Percentiles rank a stretch among this genome's conserved stretches.
phyloP scores from a whole-genome alignment of 176 grass and related monocot species.

The Tillandsia fasciculata region DNA sequence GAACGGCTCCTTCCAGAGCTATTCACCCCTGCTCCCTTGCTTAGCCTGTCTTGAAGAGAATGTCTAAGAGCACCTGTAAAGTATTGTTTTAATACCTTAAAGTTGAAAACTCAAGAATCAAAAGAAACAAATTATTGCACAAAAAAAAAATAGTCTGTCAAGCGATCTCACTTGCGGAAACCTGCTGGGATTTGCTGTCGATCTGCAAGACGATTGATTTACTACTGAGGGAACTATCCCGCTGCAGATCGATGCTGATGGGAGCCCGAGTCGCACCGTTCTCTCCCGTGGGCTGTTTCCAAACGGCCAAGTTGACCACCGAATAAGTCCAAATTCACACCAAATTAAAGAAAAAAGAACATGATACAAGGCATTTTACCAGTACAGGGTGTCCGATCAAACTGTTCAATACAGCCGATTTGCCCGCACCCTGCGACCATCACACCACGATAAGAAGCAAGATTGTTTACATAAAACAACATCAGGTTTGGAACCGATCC shows the following conservation, averaged over 20 bases:
- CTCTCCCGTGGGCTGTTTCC: slow-evolving; percentile 70
- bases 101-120: neutral
- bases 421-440: slow-evolving; percentile 51
- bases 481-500: neutral
- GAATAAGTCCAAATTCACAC: neutral
- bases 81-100: neutral
- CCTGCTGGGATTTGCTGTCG: slow-evolving; percentile 75
- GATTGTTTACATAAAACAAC: neutral
- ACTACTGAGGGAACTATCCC: slow-evolving; percentile 56
- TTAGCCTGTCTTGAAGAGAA: slow-evolving; percentile 76
- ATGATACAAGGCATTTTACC: slow-evolving; percentile 26
- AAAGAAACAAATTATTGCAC: neutral
- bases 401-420: slow-evolving; percentile 77
- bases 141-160: neutral
- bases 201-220: slow-evolving; percentile 61
- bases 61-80: slow-evolving; percentile 68
- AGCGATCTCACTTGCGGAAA: slow-evolving; percentile 67
- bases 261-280: slow-evolving; percentile 76
- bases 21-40: slow-evolving; percentile 28
- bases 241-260: slow-evolving; percentile 54
- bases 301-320: slow-evolving; percentile 10
- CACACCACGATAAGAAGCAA: neutral
- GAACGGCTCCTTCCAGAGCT: slow-evolving; percentile 27
- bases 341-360: neutral
- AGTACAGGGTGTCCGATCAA: slow-evolving; percentile 83